Conservation (phyloP, 2,329 filamentous ascomycete species). For the Microdochium trichocladiopsis region DNA sequence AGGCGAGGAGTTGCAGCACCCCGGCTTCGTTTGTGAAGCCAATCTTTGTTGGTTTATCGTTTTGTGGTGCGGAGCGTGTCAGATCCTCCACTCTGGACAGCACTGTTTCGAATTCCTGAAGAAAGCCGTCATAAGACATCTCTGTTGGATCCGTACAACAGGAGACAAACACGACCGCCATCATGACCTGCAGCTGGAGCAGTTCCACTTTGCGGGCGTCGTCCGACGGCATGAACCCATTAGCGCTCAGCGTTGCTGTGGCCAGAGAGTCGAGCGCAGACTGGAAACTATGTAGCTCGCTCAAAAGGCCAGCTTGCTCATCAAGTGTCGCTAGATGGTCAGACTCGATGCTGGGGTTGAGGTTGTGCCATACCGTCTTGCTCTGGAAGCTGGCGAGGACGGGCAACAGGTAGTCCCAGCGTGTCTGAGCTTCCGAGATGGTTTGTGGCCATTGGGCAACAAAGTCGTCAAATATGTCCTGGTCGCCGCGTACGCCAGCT, state of each 20-base stretch:
- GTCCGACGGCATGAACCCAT: constrained; percentile 1
- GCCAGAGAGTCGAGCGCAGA: constrained; percentile 8
- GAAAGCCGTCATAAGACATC: constrained; percentile 14
- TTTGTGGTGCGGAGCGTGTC: neutral
- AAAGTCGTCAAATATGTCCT: constrained; percentile 3
- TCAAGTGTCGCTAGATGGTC: constrained; percentile 8
- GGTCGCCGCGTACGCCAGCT: neutral
- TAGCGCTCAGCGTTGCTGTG: neutral
- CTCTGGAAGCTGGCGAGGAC: constrained; percentile 13
- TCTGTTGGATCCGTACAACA: constrained; percentile 17
- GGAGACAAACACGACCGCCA: constrained; percentile 10
- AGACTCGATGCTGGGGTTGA: constrained; percentile 12
- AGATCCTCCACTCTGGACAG: constrained; percentile 1
- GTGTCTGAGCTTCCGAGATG: constrained; percentile 9
- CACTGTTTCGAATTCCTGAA: constrained; percentile 12
- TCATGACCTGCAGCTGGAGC: constrained; percentile 10
- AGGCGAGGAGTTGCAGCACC: constrained; percentile 12
- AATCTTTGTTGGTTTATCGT: constrained; percentile 2
- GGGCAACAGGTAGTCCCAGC: constrained; percentile 12
- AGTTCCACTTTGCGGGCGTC: constrained; percentile 8
- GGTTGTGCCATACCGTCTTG: constrained; percentile 13
- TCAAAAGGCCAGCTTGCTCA: constrained; percentile 11
- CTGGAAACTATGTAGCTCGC: constrained; percentile 9
- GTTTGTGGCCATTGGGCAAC: constrained; percentile 6
- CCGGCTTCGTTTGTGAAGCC: constrained; percentile 17